These are phyloP conservation scores for Populus tremula DNA, from an alignment of 345 rosid species.

Conservation along the genomic window DNA sequence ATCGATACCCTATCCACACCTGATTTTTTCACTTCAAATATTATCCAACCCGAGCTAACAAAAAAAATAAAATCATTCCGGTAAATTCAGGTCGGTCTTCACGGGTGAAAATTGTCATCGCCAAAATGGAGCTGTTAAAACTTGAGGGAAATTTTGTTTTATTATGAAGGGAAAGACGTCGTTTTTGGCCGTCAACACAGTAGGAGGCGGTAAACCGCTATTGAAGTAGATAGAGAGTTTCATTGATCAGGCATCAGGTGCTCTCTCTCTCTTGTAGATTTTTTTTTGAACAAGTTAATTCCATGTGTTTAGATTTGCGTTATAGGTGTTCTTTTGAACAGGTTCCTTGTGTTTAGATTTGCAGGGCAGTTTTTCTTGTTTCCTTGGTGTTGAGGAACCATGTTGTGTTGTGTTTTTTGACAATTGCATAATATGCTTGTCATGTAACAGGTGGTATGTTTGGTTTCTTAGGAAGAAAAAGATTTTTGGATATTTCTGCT, in stretches of 20 bases:
- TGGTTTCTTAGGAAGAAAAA: background rate
- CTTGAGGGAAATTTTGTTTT: background rate
- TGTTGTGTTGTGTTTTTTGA: background rate
- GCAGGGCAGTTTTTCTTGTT: background rate
- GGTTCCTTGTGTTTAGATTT: background rate
- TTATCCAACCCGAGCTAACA: too few species aligned
- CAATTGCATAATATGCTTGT: background rate
- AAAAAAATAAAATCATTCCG: too few species aligned
- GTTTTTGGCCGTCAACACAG: background rate
- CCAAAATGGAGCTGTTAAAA: background rate
- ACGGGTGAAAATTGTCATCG: too few species aligned
- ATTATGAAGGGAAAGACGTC: background rate
- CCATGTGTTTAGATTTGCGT: background rate
- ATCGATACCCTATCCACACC: too few species aligned
- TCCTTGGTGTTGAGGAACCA: background rate
- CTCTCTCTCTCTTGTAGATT: background rate
- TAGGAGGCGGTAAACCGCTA: background rate
- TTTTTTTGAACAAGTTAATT: background rate
- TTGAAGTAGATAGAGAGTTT: background rate
- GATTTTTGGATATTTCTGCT: background rate
- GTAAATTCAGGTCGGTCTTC: too few species aligned
- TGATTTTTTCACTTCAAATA: too few species aligned
- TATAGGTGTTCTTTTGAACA: background rate
- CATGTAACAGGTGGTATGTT: background rate
- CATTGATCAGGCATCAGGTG: constrained; percentile 7